These are phyloP conservation scores for Colletotrichum sp. DNA, from an alignment of 2,329 filamentous ascomycete genomes.

Conservation along the genomic window DNA sequence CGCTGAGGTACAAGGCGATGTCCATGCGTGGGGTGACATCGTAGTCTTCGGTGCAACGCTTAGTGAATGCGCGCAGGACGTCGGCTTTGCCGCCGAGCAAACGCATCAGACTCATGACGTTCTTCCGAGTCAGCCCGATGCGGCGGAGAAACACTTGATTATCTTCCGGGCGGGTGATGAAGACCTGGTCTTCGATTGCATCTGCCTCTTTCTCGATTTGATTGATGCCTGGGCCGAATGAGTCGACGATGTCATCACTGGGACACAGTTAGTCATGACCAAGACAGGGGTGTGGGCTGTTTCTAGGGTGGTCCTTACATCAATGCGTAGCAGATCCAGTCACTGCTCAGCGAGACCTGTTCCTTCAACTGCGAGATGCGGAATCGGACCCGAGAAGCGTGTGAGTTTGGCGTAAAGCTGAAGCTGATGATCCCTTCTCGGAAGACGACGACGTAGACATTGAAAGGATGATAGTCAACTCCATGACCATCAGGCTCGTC, in stretches of 20 bases:
- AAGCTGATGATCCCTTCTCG: constrained; percentile 94
- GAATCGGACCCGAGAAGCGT: constrained; percentile 87
- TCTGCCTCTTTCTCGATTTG: constrained; percentile 89
- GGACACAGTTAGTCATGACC: neutral
- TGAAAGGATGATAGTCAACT: constrained; percentile 90
- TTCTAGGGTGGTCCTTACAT: constrained; percentile 69
- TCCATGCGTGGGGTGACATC: constrained; percentile 94
- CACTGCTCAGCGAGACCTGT: constrained; percentile 90
- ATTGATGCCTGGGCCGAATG: constrained; percentile 87
- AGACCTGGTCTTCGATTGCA: constrained; percentile 93
- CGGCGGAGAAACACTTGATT: constrained; percentile 87
- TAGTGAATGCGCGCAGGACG: constrained; percentile 95
- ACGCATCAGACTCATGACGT: constrained; percentile 90
- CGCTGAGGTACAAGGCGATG: constrained; percentile 93
- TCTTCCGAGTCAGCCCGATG: constrained; percentile 90
- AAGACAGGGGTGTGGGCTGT: no score
- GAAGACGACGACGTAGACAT: constrained; percentile 96
- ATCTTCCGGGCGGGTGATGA: constrained; percentile 88
- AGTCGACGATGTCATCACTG: constrained; percentile 95
- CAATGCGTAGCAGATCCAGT: constrained; percentile 98
- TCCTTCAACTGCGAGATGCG: constrained; percentile 92
- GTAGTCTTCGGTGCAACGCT: constrained; percentile 98
- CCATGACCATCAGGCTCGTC: constrained; percentile 77
- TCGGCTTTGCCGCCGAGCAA: constrained; percentile 95
- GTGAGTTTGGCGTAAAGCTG: constrained; percentile 85